Conservation (phyloP, 176 grass and related monocot genomes). For the Phragmites australis region DNA sequence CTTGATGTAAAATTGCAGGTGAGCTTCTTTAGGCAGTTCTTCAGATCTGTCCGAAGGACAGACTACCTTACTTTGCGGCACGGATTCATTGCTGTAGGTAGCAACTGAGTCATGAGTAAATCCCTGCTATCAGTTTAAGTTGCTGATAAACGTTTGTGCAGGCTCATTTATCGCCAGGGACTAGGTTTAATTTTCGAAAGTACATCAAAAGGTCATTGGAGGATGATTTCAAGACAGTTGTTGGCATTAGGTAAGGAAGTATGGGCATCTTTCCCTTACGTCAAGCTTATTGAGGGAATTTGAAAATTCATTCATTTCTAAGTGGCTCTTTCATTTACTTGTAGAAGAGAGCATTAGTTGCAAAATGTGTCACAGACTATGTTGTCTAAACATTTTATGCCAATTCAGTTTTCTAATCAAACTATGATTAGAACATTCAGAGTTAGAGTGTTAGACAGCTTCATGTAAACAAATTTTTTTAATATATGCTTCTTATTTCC, state of each 20-base stretch:
- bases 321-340: not conserved
- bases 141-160: slow-evolving; percentile 34
- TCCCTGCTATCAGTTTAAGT: not conserved
- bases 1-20: slow-evolving; percentile 47
- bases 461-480: not conserved
- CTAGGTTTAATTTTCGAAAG: slow-evolving; percentile 79
- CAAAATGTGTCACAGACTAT: not conserved
- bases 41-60: slow-evolving; percentile 66
- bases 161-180: slow-evolving; percentile 79
- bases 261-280: not conserved
- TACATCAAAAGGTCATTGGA: slow-evolving; percentile 85
- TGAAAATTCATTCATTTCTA: not conserved
- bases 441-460: not conserved
- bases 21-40: slow-evolving; percentile 82
- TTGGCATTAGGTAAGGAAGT: slow-evolving; percentile 78
- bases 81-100: slow-evolving; percentile 83
- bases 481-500: slow-evolving; percentile 1
- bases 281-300: not conserved
- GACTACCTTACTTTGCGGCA: slow-evolving; percentile 88
- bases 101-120: not conserved
- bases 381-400: not conserved
- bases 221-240: slow-evolving; percentile 94
- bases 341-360: not conserved
- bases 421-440: not conserved
- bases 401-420: not conserved